phyloP scores from a whole-genome alignment of 306 rosid genomes.

The Cicer yamashitae region DNA sequence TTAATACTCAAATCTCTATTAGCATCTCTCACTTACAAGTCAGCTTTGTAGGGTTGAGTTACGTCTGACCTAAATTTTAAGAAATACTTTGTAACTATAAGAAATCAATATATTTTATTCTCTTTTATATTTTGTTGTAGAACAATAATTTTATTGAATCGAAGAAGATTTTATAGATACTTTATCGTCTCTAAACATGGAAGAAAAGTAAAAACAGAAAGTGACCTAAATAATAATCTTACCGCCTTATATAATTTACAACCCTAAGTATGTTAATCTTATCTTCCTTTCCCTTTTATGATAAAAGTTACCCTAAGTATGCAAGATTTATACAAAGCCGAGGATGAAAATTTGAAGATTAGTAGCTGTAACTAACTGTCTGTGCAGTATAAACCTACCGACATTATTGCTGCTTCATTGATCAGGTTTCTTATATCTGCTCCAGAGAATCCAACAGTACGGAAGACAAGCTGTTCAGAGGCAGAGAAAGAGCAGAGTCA shows the following conservation, averaged over 20 bases:
- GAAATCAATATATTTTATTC: background rate
- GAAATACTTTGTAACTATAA: conserved; percentile 1
- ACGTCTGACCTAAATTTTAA: too few relatives aligned
- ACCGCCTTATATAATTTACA: background rate
- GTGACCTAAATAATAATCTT: background rate
- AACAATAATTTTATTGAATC: background rate
- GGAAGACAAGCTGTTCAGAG: conserved; percentile 85
- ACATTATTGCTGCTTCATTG: conserved; percentile 97
- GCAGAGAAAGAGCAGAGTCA: conserved; percentile 43
- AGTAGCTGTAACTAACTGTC: conserved; percentile 7
- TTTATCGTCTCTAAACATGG: background rate
- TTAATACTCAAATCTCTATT: too few relatives aligned
- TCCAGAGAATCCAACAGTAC: conserved; percentile 96
- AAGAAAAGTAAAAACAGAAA: background rate
- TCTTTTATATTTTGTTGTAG: background rate
- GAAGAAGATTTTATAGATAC: conserved; percentile 6
- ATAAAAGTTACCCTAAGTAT: background rate
- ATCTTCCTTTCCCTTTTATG: background rate
- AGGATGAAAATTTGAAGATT: conserved; percentile 12
- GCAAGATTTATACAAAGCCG: background rate
- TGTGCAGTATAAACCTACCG: conserved; percentile 65
- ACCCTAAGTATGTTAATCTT: conserved; percentile 12
- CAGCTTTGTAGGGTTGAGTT: too few relatives aligned
- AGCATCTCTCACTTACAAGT: too few relatives aligned
- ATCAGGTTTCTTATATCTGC: conserved; percentile 96